A percentile compares a stretch with the other conserved stretches of the same genome.
Evolutionary conservation across 495 filamentous ascomycete species (phyloP).

Genomic region (Lepidopterella palustris): DNA sequence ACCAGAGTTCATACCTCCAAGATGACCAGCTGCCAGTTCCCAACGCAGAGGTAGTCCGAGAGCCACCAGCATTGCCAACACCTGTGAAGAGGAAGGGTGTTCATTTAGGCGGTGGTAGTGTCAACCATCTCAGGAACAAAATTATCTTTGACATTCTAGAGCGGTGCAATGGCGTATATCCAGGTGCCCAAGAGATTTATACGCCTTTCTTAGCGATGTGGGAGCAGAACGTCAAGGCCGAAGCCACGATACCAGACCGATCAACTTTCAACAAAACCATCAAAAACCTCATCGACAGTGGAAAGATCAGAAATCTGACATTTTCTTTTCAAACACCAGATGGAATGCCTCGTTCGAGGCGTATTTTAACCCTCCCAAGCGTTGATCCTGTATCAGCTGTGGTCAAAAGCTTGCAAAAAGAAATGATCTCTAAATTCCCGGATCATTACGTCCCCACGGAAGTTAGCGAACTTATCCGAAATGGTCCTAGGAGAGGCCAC

Average conservation of each 20-base stretch:
- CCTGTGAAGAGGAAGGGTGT: background rate
- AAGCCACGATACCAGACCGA: constrained; percentile 43
- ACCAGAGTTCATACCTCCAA: no score
- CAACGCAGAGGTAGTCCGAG: background rate
- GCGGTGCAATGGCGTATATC: constrained; percentile 64
- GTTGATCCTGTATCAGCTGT: constrained; percentile 45
- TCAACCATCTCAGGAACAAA: constrained; percentile 47
- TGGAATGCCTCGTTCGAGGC: constrained; percentile 51
- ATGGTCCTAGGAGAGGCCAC: constrained; percentile 11
- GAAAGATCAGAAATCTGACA: constrained; percentile 52
- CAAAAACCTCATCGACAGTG: constrained; percentile 53
- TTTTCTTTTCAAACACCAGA: constrained; percentile 55
- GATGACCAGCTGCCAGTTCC: no score
- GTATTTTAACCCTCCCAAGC: constrained; percentile 46
- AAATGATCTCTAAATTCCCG: constrained; percentile 46
- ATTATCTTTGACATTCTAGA: constrained; percentile 66
- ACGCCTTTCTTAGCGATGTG: constrained; percentile 60
- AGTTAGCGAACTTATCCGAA: constrained; percentile 21
- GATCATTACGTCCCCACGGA: constrained; percentile 39
- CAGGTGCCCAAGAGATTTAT: constrained; percentile 61
- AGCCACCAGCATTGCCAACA: background rate
- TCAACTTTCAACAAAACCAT: constrained; percentile 50
- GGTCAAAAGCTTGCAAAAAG: constrained; percentile 47
- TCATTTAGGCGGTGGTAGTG: constrained; percentile 39
- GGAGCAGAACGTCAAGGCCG: constrained; percentile 42